A percentile compares a stretch with the other conserved stretches of the same genome.
These are phyloP conservation scores for Lactifluus echinatus DNA, from an alignment of 768 basidiomycete species.

Conservation along the genomic window DNA sequence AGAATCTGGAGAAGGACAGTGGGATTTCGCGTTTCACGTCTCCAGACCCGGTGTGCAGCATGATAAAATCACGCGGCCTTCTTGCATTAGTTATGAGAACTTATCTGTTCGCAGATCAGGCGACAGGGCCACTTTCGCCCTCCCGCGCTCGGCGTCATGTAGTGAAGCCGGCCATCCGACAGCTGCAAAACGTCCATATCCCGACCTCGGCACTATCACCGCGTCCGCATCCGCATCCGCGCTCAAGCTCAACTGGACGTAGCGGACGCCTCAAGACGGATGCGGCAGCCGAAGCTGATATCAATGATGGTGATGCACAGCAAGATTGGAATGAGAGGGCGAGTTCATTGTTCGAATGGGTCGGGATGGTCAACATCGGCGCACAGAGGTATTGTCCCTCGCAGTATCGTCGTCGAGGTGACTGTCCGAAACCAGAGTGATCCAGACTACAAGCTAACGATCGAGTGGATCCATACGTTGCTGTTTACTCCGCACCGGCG, in stretches of 20 bases:
- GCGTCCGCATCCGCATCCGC: conserved; percentile 23
- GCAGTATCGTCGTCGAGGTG: background rate
- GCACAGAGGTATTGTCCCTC: conserved; percentile 46
- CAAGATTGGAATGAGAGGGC: conserved; percentile 46
- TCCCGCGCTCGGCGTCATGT: conserved; percentile 2
- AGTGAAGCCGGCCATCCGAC: conserved; percentile 24
- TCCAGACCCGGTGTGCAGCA: conserved; percentile 4
- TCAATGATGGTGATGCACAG: conserved; percentile 30
- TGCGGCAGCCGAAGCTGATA: background rate
- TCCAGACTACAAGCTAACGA: conserved; percentile 52
- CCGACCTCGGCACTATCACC: conserved; percentile 31
- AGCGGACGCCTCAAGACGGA: background rate
- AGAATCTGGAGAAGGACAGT: conserved; percentile 16
- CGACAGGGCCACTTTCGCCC: background rate
- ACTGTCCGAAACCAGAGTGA: background rate
- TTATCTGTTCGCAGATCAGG: background rate
- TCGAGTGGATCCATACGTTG: conserved; percentile 59
- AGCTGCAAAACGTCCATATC: conserved; percentile 31
- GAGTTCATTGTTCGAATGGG: conserved; percentile 56
- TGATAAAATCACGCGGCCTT: background rate
- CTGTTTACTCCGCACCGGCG: conserved; percentile 50
- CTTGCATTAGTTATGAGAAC: background rate
- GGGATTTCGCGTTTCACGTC: conserved; percentile 17
- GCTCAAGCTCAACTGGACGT: conserved; percentile 10
- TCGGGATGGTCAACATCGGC: conserved; percentile 58